phyloP scores from a whole-genome alignment of 495 filamentous ascomycete species.

The Letharia columbiana region DNA sequence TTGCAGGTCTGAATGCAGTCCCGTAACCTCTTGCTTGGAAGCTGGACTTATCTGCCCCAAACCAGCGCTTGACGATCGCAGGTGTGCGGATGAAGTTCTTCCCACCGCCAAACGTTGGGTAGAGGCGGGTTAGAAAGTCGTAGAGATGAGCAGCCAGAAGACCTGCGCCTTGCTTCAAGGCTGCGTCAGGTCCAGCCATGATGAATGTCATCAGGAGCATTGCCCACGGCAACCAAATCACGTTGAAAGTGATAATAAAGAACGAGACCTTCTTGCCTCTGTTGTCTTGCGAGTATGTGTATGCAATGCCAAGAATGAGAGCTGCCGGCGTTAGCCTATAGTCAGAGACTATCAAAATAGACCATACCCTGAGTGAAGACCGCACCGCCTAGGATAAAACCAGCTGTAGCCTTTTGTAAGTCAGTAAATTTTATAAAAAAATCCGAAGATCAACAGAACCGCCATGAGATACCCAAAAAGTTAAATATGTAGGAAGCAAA shows the following conservation, averaged over 20 bases:
- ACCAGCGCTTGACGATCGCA: slow-evolving; percentile 51
- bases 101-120: slow-evolving; percentile 75
- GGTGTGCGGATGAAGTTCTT: slow-evolving; percentile 64
- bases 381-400: slow-evolving; percentile 38
- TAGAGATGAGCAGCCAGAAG: slow-evolving; percentile 76
- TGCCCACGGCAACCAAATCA: slow-evolving; percentile 64
- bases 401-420: slow-evolving; percentile 41
- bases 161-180: slow-evolving; percentile 53
- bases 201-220: slow-evolving; percentile 65
- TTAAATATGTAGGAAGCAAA: slow-evolving; percentile 78
- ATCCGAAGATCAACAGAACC: neutral
- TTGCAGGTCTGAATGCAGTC: slow-evolving; percentile 38
- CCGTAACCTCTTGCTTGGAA: slow-evolving; percentile 47
- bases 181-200: slow-evolving; percentile 37
- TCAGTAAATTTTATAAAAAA: slow-evolving; percentile 28
- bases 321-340: slow-evolving; percentile 40
- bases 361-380: slow-evolving; percentile 50
- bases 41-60: slow-evolving; percentile 38
- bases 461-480: slow-evolving; percentile 3
- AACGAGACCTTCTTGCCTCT: slow-evolving; percentile 59
- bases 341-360: slow-evolving; percentile 15
- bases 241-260: slow-evolving; percentile 68
- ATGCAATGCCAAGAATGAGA: slow-evolving; percentile 67
- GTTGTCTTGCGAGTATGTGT: slow-evolving; percentile 76
- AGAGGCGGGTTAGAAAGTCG: slow-evolving; percentile 75